A percentile compares a stretch with the other conserved stretches of the same genome.
Conservation (phyloP, 2,329 filamentous ascomycete species). For the Penicillium sp. region DNA sequence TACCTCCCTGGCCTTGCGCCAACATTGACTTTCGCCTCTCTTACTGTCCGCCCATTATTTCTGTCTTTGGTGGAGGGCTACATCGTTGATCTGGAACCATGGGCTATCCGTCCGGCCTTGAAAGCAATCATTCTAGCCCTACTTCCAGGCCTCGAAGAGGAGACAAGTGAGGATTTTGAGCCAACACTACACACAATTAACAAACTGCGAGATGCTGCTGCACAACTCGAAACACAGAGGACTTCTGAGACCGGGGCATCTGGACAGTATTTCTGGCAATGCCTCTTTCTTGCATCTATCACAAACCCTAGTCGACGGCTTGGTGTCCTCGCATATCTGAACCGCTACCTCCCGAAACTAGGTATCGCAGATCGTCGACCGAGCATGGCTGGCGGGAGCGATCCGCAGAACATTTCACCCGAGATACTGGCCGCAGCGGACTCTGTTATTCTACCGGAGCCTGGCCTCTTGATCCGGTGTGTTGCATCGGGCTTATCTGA, state of each 20-base stretch:
- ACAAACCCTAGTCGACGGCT: constrained; percentile 81
- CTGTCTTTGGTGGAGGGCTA: constrained; percentile 79
- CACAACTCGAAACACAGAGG: constrained; percentile 53
- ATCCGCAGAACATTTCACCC: constrained; percentile 22
- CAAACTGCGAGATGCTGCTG: constrained; percentile 63
- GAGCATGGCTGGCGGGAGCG: constrained; percentile 29
- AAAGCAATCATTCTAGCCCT: constrained; percentile 88
- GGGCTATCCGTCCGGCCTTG: constrained; percentile 76
- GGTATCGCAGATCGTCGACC: constrained; percentile 42
- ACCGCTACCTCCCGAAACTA: constrained; percentile 72
- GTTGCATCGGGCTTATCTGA: constrained; percentile 88
- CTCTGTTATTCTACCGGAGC: constrained; percentile 68
- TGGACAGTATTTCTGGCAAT: constrained; percentile 97
- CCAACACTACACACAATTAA: constrained; percentile 76
- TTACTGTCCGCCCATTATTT: constrained; percentile 82
- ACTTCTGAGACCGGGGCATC: constrained; percentile 56
- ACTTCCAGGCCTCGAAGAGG: constrained; percentile 87
- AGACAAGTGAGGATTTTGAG: constrained; percentile 96
- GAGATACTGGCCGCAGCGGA: constrained; percentile 41
- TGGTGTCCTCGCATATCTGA: constrained; percentile 83
- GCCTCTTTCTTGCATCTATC: constrained; percentile 88
- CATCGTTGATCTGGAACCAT: constrained; percentile 68
- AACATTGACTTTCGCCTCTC: constrained; percentile 88
- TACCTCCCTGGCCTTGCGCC: constrained; percentile 88
- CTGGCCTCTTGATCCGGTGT: constrained; percentile 82